These are phyloP conservation scores for Phytophthora podocarpi DNA, from an alignment of 352 stramenopile genomes.

Conservation along the genomic window DNA sequence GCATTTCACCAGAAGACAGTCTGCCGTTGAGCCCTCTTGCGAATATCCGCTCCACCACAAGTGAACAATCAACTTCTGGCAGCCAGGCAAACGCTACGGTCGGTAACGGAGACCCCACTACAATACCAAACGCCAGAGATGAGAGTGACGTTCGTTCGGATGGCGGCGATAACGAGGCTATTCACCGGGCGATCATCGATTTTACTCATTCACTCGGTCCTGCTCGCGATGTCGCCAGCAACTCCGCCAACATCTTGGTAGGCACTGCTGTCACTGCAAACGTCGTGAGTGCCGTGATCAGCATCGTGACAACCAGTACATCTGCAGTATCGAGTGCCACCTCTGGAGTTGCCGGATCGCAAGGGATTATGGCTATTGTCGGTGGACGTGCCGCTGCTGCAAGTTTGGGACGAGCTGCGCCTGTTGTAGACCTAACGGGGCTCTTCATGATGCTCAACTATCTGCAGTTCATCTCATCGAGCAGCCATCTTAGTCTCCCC, in stretches of 20 bases:
- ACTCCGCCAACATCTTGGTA: conserved; percentile 60
- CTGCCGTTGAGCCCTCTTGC: background rate
- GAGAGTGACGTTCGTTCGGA: background rate
- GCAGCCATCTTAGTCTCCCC: conserved; percentile 65
- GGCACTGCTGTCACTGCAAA: conserved; percentile 59
- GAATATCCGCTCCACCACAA: conserved; percentile 2
- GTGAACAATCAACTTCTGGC: conserved; percentile 1
- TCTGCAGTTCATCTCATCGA: conserved; percentile 71
- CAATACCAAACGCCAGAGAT: conserved; percentile 11
- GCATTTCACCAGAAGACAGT: background rate
- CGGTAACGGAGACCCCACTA: conserved; percentile 4
- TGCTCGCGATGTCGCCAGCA: conserved; percentile 42
- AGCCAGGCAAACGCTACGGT: conserved; percentile 7
- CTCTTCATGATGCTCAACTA: conserved; percentile 75
- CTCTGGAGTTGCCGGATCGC: conserved; percentile 24
- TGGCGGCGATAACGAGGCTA: conserved; percentile 14
- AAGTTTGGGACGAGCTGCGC: conserved; percentile 23
- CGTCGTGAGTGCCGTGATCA: conserved; percentile 52
- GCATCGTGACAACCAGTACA: conserved; percentile 42
- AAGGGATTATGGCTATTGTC: conserved; percentile 35
- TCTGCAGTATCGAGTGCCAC: conserved; percentile 32
- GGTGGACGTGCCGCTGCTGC: conserved; percentile 3
- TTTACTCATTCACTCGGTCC: conserved; percentile 29
- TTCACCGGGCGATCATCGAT: conserved; percentile 31
- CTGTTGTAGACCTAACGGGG: conserved; percentile 53